Percentiles rank a stretch among this genome's conserved stretches.
These are phyloP conservation scores for Leucogyrophana mollusca DNA, from an alignment of 768 basidiomycete genomes.

Conservation along the genomic window DNA sequence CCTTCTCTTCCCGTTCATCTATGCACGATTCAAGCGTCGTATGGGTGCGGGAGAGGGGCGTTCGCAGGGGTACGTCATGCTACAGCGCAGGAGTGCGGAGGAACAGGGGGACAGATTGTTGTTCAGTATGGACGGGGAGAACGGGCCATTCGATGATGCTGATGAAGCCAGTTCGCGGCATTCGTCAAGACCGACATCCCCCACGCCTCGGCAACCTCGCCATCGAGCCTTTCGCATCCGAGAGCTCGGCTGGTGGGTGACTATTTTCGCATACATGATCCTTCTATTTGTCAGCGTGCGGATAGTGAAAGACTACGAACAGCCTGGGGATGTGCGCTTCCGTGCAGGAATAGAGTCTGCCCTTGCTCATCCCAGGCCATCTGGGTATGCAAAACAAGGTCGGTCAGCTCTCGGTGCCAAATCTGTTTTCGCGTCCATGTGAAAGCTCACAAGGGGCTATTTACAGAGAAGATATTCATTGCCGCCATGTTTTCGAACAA, in stretches of 20 bases:
- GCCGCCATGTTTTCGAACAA: slow-evolving; percentile 43
- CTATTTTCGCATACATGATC: not conserved
- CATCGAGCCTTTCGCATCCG: not conserved
- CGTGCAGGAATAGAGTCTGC: slow-evolving; percentile 1
- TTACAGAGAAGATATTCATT: slow-evolving; percentile 32
- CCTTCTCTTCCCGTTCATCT: not conserved
- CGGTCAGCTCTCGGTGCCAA: not conserved
- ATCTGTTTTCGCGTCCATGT: too few species aligned
- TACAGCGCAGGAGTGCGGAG: not conserved
- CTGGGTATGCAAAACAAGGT: slow-evolving; percentile 9
- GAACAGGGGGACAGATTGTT: not conserved
- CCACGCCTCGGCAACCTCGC: not conserved
- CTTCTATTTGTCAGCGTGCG: slow-evolving; percentile 3
- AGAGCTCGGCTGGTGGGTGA: not conserved
- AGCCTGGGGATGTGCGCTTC: slow-evolving; percentile 8
- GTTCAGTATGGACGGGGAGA: not conserved
- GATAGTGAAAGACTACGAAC: slow-evolving; percentile 6
- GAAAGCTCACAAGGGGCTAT: not conserved
- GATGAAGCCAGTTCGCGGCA: not conserved
- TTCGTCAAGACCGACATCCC: slow-evolving; percentile 1
- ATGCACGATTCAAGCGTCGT: not conserved
- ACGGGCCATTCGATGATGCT: not conserved
- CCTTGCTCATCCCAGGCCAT: slow-evolving; percentile 1
- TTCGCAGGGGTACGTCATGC: slow-evolving; percentile 2
- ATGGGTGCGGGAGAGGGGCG: not conserved